These are phyloP conservation scores for Vitellaria paradoxa DNA, from an alignment of 179 eudicot genomes.

Conservation along the genomic window DNA sequence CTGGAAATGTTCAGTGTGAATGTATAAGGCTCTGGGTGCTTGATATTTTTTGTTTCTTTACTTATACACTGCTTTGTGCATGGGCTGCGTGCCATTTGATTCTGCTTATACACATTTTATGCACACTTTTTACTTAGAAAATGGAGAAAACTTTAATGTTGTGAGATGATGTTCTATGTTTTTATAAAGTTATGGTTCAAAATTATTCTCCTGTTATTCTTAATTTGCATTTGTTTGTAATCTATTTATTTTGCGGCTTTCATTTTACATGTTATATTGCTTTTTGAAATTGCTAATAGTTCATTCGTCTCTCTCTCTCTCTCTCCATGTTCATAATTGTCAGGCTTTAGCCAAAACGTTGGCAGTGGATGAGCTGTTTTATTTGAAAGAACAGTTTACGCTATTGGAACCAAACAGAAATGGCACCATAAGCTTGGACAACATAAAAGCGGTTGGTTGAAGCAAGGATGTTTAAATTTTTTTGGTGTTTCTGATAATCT, in stretches of 20 bases:
- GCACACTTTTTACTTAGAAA: neutral
- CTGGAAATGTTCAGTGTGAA: neutral
- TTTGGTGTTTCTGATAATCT: neutral
- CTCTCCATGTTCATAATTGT: too few relatives aligned
- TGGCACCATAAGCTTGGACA: slow-evolving; percentile 67
- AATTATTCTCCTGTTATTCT: too few relatives aligned
- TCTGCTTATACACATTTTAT: neutral
- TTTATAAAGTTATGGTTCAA: too few relatives aligned
- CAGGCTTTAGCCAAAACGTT: slow-evolving; percentile 90
- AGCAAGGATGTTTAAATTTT: slow-evolving; percentile 2
- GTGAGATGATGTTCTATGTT: too few relatives aligned
- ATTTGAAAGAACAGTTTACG: slow-evolving; percentile 68
- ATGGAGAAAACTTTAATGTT: too few relatives aligned
- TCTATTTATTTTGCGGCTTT: too few relatives aligned
- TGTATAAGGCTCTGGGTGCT: neutral
- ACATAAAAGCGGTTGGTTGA: slow-evolving; percentile 58
- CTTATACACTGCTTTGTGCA: neutral
- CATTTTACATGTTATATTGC: too few relatives aligned
- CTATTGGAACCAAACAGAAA: slow-evolving; percentile 72
- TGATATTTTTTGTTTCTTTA: neutral
- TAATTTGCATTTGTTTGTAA: too few relatives aligned
- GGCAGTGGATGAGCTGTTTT: slow-evolving; percentile 67
- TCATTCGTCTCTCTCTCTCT: too few relatives aligned
- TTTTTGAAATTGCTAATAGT: too few relatives aligned
- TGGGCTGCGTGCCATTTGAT: neutral